phyloP scores from a whole-genome alignment of 305 asterid species.

The Coffea humblotiana region DNA sequence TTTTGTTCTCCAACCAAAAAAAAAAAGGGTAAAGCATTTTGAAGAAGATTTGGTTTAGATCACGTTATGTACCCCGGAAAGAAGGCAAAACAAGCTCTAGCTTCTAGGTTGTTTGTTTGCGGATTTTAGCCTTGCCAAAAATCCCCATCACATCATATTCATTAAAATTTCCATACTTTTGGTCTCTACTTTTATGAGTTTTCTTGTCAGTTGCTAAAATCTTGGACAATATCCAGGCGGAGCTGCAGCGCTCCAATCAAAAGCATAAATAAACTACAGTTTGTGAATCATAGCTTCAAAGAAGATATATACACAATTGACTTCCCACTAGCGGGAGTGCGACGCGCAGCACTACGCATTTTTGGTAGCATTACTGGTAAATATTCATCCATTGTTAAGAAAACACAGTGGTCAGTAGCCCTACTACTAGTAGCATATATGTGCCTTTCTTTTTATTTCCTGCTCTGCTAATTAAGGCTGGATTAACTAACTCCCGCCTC shows the following conservation, averaged over 20 bases:
- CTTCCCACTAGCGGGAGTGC: no score
- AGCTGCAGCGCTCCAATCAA: no score
- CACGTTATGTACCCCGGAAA: slow-evolving; percentile 28
- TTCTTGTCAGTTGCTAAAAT: background rate
- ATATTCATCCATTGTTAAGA: background rate
- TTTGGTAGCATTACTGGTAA: background rate
- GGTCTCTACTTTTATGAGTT: background rate
- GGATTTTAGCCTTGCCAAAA: background rate
- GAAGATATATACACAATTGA: background rate
- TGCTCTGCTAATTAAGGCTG: background rate
- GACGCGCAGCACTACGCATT: background rate
- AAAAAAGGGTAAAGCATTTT: slow-evolving; percentile 5
- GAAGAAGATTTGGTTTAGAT: slow-evolving; percentile 11
- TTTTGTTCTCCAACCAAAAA: background rate
- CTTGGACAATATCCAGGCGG: background rate
- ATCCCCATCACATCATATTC: background rate
- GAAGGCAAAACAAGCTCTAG: slow-evolving; percentile 2
- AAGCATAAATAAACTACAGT: no score
- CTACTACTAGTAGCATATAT: background rate
- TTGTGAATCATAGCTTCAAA: background rate
- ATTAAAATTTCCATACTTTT: background rate
- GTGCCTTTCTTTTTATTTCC: no score
- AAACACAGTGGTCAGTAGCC: background rate
- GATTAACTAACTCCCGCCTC: no score
- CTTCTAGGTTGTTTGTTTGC: slow-evolving; percentile 21